Percentiles rank a stretch among this genome's conserved stretches.
phyloP scores from a whole-genome alignment of 768 basidiomycete species.

The Boletus rubroflammeus region DNA sequence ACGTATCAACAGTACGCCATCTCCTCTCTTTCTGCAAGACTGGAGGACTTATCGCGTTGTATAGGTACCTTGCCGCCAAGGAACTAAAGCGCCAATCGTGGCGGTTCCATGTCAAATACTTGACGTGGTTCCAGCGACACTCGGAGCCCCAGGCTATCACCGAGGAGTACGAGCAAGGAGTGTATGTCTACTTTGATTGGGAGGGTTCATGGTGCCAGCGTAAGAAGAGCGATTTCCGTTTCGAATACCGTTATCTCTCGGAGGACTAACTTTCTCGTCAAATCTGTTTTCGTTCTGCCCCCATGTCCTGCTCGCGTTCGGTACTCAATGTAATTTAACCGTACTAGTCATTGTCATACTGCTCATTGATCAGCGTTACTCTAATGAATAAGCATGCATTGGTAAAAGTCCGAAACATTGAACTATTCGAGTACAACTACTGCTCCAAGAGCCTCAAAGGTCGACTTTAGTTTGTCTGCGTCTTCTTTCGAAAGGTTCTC shows the following conservation, averaged over 20 bases:
- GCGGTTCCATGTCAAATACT: conserved; percentile 98
- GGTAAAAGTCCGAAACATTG: conserved; percentile 3
- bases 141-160: conserved; percentile 98
- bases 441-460: conserved; percentile 87
- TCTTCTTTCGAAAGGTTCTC: conserved; percentile 96
- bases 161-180: conserved; percentile 98
- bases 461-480: conserved; percentile 91
- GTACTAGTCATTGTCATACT: conserved; percentile 17
- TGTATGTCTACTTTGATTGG: conserved; percentile 99
- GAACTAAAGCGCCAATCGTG: conserved; percentile 97
- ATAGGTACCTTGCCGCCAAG: conserved; percentile 89
- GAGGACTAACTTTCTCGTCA: conserved; percentile 49
- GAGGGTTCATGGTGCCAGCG: conserved; percentile 98
- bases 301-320: conserved; percentile 11
- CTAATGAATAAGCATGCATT: conserved; percentile 18
- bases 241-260: conserved; percentile 91
- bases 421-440: conserved; percentile 78
- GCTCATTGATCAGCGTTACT: conserved; percentile 10
- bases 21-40: background rate
- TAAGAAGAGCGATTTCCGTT: conserved; percentile 97
- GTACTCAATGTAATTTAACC: conserved; percentile 27
- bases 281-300: conserved; percentile 1
- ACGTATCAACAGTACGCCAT: conserved; percentile 87
- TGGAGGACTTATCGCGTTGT: background rate
- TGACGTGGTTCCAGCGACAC: conserved; percentile 99